Conservation (phyloP, 768 basidiomycete genomes). For the Auriscalpium vulgare region DNA sequence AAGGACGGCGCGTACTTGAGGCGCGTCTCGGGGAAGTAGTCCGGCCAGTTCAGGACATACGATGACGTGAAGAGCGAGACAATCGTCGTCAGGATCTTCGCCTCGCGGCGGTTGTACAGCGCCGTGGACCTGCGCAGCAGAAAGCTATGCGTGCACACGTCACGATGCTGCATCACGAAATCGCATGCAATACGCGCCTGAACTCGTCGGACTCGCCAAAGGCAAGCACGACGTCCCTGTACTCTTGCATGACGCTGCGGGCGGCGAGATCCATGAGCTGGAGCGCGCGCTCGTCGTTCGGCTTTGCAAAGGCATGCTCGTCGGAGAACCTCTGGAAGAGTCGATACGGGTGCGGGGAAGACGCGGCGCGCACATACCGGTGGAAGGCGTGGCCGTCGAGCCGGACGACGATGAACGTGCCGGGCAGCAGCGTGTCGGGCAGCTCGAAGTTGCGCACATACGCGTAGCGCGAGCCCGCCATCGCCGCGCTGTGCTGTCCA, state of each 20-base stretch:
- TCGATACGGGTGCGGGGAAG: neutral
- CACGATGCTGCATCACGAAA: neutral
- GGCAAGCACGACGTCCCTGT: conserved; percentile 75
- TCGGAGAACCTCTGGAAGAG: conserved; percentile 67
- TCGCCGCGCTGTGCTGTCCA: conserved; percentile 22
- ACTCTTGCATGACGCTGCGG: conserved; percentile 68
- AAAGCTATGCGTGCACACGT: conserved; percentile 49
- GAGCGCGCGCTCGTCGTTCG: conserved; percentile 85
- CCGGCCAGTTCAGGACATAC: conserved; percentile 82
- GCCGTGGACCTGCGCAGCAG: conserved; percentile 67
- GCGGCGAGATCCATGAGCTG: conserved; percentile 92
- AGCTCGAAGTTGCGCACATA: conserved; percentile 90
- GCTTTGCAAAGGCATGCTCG: conserved; percentile 75
- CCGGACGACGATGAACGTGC: conserved; percentile 77
- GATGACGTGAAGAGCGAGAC: conserved; percentile 86
- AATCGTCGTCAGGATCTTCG: conserved; percentile 80
- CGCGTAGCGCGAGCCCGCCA: conserved; percentile 91
- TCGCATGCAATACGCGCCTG: conserved; percentile 42
- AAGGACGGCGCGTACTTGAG: conserved; percentile 85
- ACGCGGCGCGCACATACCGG: conserved; percentile 39
- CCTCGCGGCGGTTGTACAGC: conserved; percentile 77
- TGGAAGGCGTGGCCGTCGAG: conserved; percentile 94
- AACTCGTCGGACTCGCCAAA: conserved; percentile 98
- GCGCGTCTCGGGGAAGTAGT: conserved; percentile 65
- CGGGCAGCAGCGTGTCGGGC: conserved; percentile 77